A percentile compares a stretch with the other conserved stretches of the same genome.
Evolutionary conservation across 768 basidiomycete species (phyloP).

Genomic region (Russula sp.): DNA sequence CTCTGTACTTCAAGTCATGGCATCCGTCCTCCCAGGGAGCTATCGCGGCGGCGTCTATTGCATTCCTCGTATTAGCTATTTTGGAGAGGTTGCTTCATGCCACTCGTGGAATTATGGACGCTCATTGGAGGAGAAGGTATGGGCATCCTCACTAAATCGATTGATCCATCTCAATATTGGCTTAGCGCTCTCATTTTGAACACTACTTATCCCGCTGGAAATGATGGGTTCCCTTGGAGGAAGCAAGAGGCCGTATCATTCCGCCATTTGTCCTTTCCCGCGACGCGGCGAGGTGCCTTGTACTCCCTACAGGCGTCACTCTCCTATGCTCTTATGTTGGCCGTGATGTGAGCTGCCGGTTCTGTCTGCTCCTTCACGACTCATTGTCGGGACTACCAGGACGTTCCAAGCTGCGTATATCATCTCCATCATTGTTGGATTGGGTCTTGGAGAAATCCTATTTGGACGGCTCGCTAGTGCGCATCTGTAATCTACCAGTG

Average conservation of each 20-base stretch:
- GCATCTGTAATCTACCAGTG: conserved; percentile 1
- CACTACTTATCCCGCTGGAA: background rate
- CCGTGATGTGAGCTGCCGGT: conserved; percentile 54
- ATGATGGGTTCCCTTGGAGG: background rate
- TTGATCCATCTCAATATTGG: background rate
- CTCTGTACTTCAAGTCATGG: conserved; percentile 62
- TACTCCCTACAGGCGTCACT: conserved; percentile 57
- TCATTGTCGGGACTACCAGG: conserved; percentile 38
- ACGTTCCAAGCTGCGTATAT: conserved; percentile 77
- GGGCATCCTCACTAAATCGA: background rate
- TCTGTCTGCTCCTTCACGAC: background rate
- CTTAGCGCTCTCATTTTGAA: background rate
- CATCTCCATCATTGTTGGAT: conserved; percentile 61
- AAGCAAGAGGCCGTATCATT: conserved; percentile 31
- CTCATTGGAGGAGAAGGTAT: conserved; percentile 54
- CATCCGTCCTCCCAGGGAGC: conserved; percentile 59
- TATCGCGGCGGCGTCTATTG: conserved; percentile 69
- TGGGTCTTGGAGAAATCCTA: conserved; percentile 65
- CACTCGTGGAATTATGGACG: conserved; percentile 43
- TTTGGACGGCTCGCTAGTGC: conserved; percentile 48
- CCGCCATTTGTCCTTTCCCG: conserved; percentile 60
- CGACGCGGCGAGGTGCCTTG: conserved; percentile 62
- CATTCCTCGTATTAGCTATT: conserved; percentile 56
- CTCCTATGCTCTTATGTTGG: conserved; percentile 70
- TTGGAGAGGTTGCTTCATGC: conserved; percentile 65